phyloP scores from a whole-genome alignment of 2,329 filamentous ascomycete genomes.

The Pseudopithomyces maydicus region DNA sequence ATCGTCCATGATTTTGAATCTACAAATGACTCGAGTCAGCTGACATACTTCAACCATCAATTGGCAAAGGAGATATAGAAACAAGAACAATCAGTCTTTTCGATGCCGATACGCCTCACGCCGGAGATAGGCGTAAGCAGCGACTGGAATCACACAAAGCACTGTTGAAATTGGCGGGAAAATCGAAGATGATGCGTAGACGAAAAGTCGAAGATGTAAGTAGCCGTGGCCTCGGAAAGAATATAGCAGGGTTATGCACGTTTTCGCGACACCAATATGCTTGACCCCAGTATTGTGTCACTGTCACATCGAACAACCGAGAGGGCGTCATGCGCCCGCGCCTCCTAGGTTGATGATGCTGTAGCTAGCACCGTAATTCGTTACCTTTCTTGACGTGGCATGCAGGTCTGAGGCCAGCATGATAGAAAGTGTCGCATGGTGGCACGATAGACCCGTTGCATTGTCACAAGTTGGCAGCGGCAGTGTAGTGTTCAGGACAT shows the following conservation, averaged over 20 bases:
- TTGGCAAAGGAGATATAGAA: background rate
- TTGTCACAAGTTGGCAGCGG: background rate
- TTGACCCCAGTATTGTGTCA: constrained; percentile 16
- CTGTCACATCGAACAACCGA: constrained; percentile 4
- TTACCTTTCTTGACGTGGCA: constrained; percentile 3
- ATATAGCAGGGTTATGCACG: constrained; percentile 21
- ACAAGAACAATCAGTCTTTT: background rate
- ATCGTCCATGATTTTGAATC: constrained; percentile 87
- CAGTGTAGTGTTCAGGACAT: background rate
- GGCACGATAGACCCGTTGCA: background rate
- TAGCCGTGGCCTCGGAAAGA: constrained; percentile 11
- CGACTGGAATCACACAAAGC: background rate
- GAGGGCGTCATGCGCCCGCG: background rate
- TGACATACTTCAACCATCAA: background rate
- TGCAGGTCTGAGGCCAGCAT: constrained; percentile 3
- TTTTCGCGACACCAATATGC: constrained; percentile 3
- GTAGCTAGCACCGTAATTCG: background rate
- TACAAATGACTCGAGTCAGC: constrained; percentile 31
- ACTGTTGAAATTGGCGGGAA: background rate
- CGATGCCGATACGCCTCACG: background rate
- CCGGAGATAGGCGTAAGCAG: background rate
- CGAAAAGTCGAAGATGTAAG: constrained; percentile 16
- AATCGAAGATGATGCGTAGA: background rate
- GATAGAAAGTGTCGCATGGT: constrained; percentile 1
- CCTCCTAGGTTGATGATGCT: background rate